Base-by-base conservation (phyloP, 2,329 filamentous ascomycete genomes). In the Cytospora leucostoma region DNA sequence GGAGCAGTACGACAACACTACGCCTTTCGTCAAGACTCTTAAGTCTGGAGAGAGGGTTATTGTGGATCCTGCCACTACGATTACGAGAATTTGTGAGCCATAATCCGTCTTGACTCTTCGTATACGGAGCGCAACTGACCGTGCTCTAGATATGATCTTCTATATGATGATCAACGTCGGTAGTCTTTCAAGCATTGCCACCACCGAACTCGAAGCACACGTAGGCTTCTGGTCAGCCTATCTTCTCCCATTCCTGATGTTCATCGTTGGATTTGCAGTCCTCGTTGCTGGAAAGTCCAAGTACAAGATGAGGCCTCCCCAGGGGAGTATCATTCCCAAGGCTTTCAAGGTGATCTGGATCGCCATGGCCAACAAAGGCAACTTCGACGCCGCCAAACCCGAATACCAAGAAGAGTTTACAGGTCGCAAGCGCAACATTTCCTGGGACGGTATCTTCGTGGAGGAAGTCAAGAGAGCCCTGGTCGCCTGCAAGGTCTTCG, bases 141-240 rank as follows among this genome's bases (percentile, higher is more conserved):
- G n/a, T 13, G 27, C 38, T 27, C 10, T 38, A 61, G 59, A 65
- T 55, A 65, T 62, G 59, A 81, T 86, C 55, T 86, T 91, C 66
- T 91, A 89, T 79, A 89, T 87, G 86, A 83, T 85, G 75, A 91
- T 92, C 71, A 92, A 92, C 74, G 68, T 92, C 17, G 90, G 89
- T n/a, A 84, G 87, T 1, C 78, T 93, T 7, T 89, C 85, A 0
- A 78, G 85, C 60, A 81, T 92, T 68, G 86, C 84, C 7, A 91
- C 87, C 0, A 85, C 85, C 1, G 87, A 86, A 71, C 82, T 91
- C 78, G 90, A 93, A 73, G 77, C 83, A 63, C 82, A 88, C 69
- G 74, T 87, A 63, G 87, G 86, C 4, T 92, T 88, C 82, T 91
- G 88, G 82, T 81, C 81, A 1, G 88, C 86, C 2, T 92, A 76